phyloP scores from a whole-genome alignment of 2,329 filamentous ascomycete genomes.

The Pezicula radicicola region DNA sequence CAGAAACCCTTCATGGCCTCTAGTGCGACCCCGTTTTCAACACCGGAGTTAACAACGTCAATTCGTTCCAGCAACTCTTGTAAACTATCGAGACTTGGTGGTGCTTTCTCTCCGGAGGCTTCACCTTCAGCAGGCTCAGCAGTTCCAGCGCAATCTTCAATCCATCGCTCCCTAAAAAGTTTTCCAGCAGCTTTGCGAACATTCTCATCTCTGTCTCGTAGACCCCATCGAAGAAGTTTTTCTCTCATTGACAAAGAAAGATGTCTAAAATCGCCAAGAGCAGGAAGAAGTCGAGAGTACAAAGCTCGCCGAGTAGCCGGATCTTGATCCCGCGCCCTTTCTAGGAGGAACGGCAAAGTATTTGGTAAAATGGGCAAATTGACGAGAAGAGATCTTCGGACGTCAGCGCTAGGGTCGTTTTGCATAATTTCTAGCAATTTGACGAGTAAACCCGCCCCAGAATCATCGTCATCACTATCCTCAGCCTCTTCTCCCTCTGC shows the following conservation, averaged over 20 bases:
- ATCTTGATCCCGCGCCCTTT: constrained; percentile 87
- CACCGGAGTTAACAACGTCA: constrained; percentile 85
- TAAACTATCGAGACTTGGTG: constrained; percentile 76
- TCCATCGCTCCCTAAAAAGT: constrained; percentile 94
- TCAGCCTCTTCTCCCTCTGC: constrained; percentile 63
- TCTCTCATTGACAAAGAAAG: constrained; percentile 91
- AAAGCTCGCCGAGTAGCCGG: constrained; percentile 78
- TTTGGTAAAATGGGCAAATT: constrained; percentile 85
- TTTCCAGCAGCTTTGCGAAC: constrained; percentile 89
- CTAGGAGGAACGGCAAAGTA: constrained; percentile 83
- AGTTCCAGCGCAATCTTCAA: constrained; percentile 83
- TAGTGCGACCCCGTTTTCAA: constrained; percentile 84
- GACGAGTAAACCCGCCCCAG: constrained; percentile 68
- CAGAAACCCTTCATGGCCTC: constrained; percentile 97
- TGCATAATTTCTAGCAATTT: constrained; percentile 86
- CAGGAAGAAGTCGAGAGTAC: constrained; percentile 83
- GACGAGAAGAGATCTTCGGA: constrained; percentile 80
- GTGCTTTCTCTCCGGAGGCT: constrained; percentile 44
- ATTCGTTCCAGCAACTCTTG: constrained; percentile 91
- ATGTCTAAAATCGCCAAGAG: constrained; percentile 90
- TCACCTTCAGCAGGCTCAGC: constrained; percentile 56
- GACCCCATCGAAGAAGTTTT: constrained; percentile 90
- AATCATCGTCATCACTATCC: constrained; percentile 68
- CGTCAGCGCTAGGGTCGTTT: constrained; percentile 92
- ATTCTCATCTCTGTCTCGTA: constrained; percentile 90